Conservation (phyloP, 441 rosid genomes). For the Bruguiera hainesii region DNA sequence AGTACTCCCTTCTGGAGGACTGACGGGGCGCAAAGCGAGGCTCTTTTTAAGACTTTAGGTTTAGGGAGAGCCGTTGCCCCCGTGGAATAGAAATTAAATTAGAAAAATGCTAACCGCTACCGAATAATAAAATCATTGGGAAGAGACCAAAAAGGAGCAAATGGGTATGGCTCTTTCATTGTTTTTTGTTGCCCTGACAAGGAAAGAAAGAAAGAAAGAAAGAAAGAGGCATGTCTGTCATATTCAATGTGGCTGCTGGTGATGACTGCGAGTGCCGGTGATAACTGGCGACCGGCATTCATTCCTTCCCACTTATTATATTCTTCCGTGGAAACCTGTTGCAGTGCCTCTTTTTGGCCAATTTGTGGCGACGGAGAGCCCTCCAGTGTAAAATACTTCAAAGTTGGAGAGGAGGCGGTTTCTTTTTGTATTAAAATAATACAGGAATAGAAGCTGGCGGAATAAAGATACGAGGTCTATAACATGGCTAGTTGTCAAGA, state of each 20-base stretch:
- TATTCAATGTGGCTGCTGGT: background rate
- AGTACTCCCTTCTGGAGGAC: background rate
- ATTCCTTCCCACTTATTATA: too few relatives aligned
- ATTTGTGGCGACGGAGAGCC: too few relatives aligned
- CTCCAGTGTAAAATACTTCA: too few relatives aligned
- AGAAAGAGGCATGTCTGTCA: slow-evolving; percentile 26
- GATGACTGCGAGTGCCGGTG: too few relatives aligned
- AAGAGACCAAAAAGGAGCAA: background rate
- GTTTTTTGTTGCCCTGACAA: background rate
- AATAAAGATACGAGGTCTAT: too few relatives aligned
- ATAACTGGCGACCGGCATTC: too few relatives aligned
- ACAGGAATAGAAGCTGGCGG: too few relatives aligned
- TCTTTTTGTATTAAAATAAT: too few relatives aligned
- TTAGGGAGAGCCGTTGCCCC: background rate
- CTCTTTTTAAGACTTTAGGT: background rate
- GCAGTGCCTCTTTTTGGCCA: too few relatives aligned
- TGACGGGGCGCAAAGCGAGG: slow-evolving; percentile 10
- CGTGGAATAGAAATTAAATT: background rate
- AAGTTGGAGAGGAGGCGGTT: too few relatives aligned
- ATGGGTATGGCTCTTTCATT: background rate
- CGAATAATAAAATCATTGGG: background rate
- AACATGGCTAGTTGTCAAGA: too few relatives aligned
- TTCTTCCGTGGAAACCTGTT: too few relatives aligned
- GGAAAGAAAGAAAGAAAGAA: slow-evolving; percentile 8
- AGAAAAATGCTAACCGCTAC: background rate